These are phyloP conservation scores for Lactarius psammicola DNA, from an alignment of 768 basidiomycete species.

Conservation along the genomic window DNA sequence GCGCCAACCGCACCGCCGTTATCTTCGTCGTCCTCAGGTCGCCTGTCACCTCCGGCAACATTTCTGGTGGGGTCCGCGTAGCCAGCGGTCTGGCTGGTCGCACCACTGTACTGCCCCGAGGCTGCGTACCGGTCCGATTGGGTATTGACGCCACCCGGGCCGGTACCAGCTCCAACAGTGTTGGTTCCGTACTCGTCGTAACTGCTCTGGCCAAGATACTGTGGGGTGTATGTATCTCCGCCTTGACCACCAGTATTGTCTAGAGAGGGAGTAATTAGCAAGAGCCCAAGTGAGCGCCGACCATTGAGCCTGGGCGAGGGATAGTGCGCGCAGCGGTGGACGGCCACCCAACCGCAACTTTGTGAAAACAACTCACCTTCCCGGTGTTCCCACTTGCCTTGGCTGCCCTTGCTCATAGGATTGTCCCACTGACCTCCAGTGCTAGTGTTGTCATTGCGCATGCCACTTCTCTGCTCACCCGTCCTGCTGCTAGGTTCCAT, in stretches of 20 bases:
- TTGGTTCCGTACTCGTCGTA: neutral
- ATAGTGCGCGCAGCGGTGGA: neutral
- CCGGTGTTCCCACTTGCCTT: constrained; percentile 14
- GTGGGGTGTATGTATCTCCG: neutral
- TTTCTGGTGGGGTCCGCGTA: neutral
- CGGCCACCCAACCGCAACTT: neutral
- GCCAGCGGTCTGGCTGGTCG: neutral
- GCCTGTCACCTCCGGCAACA: neutral
- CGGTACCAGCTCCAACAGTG: neutral
- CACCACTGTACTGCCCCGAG: constrained; percentile 2
- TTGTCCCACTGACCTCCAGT: constrained; percentile 1
- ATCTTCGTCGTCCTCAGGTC: neutral
- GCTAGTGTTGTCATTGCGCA: neutral
- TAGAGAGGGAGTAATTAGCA: neutral
- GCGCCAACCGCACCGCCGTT: neutral
- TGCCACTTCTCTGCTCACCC: constrained; percentile 4
- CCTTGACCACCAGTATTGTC: neutral
- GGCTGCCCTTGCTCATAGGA: neutral
- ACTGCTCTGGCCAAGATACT: neutral
- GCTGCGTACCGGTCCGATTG: constrained; percentile 1
- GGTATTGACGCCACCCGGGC: neutral
- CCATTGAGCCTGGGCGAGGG: neutral
- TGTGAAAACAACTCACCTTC: neutral
- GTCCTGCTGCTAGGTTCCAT: constrained; percentile 4
- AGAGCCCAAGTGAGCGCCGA: neutral